phyloP scores from a whole-genome alignment of 805 yeast species.

The Cyberlindnera misumaiensis region DNA sequence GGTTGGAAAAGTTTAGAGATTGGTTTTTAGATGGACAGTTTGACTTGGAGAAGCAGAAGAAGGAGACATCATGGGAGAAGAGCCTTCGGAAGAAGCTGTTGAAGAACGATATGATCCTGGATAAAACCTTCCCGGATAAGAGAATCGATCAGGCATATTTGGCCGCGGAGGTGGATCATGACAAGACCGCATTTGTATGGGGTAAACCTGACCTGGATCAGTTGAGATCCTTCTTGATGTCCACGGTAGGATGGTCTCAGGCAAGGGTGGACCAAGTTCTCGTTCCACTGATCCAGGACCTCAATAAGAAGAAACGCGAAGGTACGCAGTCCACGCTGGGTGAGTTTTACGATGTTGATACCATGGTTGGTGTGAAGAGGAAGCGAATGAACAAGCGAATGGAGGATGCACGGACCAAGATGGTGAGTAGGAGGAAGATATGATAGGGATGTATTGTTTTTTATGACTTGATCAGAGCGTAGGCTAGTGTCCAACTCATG shows the following conservation, averaged over 20 bases:
- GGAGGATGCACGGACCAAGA: slow-evolving; percentile 36
- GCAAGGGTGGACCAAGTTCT: slow-evolving; percentile 73
- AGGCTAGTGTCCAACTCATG: slow-evolving; percentile 21
- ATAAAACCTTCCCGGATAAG: slow-evolving; percentile 62
- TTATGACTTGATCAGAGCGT: slow-evolving; percentile 21
- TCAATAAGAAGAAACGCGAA: slow-evolving; percentile 54
- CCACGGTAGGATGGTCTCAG: slow-evolving; percentile 73
- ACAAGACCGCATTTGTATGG: slow-evolving; percentile 77
- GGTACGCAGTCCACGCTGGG: slow-evolving; percentile 54
- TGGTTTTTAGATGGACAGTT: slow-evolving; percentile 39
- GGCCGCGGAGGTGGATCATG: slow-evolving; percentile 79
- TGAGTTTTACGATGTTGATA: slow-evolving; percentile 63
- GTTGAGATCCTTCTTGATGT: slow-evolving; percentile 61
- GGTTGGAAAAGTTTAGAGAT: slow-evolving; percentile 29
- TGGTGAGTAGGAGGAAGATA: slow-evolving; percentile 2
- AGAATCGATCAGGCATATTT: slow-evolving; percentile 68
- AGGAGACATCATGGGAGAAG: slow-evolving; percentile 44
- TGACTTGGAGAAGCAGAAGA: slow-evolving; percentile 31
- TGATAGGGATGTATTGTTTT: neutral
- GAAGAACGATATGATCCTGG: slow-evolving; percentile 49
- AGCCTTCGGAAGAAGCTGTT: slow-evolving; percentile 49
- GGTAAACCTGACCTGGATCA: slow-evolving; percentile 83
- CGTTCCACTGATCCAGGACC: slow-evolving; percentile 75
- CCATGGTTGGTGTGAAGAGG: slow-evolving; percentile 29
- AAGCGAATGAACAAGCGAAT: slow-evolving; percentile 54